Percentiles rank a stretch among this genome's conserved stretches.
Conservation (phyloP, 768 basidiomycete species). For the Ramaria sp. region DNA sequence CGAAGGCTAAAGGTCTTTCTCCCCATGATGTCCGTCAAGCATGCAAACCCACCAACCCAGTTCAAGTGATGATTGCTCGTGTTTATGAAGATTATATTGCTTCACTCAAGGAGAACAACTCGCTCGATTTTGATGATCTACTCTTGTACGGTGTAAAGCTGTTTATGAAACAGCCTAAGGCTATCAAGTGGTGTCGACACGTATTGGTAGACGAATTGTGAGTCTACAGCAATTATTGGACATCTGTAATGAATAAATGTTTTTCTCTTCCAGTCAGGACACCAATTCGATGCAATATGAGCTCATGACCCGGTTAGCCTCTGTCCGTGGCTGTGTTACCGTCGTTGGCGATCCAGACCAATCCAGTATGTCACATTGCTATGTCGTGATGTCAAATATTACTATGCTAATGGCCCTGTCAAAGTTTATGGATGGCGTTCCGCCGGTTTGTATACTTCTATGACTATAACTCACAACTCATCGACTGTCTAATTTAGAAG, state of each 20-base stretch:
- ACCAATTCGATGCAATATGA: constrained; percentile 77
- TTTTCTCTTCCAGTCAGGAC: constrained; percentile 42
- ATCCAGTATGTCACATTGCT: constrained; percentile 44
- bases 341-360: constrained; percentile 91
- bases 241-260: neutral
- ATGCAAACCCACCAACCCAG: constrained; percentile 10
- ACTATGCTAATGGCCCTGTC: neutral
- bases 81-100: constrained; percentile 61
- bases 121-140: constrained; percentile 83
- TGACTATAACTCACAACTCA: neutral
- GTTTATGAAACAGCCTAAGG: constrained; percentile 37
- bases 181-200: constrained; percentile 51
- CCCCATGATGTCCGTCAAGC: constrained; percentile 33
- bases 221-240: constrained; percentile 18
- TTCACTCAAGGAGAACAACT: constrained; percentile 47
- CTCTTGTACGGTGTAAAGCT: constrained; percentile 61
- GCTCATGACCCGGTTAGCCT: constrained; percentile 60
- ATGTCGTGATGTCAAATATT: neutral
- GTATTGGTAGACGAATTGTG: constrained; percentile 79
- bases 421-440: constrained; percentile 81
- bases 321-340: constrained; percentile 43
- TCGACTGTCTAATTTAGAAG: constrained; percentile 26
- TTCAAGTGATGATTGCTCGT: constrained; percentile 30
- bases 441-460: constrained; percentile 23
- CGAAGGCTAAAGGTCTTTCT: constrained; percentile 47